Percentiles rank a stretch among this genome's conserved stretches.
phyloP scores from a whole-genome alignment of 2,329 filamentous ascomycete genomes.

The Thielaviopsis euricoi region DNA sequence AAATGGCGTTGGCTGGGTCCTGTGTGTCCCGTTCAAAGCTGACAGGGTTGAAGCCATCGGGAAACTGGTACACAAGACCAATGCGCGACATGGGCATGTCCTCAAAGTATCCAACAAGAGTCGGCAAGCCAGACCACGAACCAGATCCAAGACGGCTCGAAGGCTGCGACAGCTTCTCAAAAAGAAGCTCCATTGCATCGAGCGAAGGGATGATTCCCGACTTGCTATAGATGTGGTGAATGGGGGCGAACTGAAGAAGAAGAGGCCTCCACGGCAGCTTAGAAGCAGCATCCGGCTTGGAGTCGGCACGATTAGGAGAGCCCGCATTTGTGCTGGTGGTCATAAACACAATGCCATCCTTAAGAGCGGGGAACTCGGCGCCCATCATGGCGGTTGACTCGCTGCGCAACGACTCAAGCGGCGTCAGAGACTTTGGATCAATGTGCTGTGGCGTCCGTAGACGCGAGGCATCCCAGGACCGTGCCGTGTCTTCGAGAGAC shows the following conservation, averaged over 20 bases:
- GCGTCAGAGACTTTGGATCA: constrained; percentile 35
- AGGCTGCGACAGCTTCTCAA: constrained; percentile 37
- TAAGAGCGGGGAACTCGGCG: background rate
- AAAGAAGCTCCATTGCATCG: constrained; percentile 47
- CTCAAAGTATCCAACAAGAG: constrained; percentile 55
- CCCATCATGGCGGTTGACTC: constrained; percentile 1
- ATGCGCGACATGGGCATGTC: constrained; percentile 53
- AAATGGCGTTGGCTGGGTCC: constrained; percentile 37
- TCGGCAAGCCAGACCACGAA: constrained; percentile 41
- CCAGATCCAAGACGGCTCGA: constrained; percentile 18
- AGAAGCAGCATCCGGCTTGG: background rate
- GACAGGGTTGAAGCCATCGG: constrained; percentile 33
- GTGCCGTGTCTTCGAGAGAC: constrained; percentile 27
- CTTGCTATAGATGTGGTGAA: constrained; percentile 43
- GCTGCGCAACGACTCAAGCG: constrained; percentile 17
- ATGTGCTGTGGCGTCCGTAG: constrained; percentile 46
- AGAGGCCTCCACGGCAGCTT: constrained; percentile 24
- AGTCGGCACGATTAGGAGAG: background rate
- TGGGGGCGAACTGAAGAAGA: constrained; percentile 54
- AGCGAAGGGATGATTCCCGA: constrained; percentile 49
- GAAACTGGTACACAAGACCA: constrained; percentile 60
- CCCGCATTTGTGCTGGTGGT: constrained; percentile 25
- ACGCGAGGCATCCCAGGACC: constrained; percentile 40
- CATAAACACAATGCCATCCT: constrained; percentile 23
- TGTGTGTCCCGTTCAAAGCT: constrained; percentile 1